phyloP scores from a whole-genome alignment of 768 basidiomycete species.

The Aureoboletus auriporus region DNA sequence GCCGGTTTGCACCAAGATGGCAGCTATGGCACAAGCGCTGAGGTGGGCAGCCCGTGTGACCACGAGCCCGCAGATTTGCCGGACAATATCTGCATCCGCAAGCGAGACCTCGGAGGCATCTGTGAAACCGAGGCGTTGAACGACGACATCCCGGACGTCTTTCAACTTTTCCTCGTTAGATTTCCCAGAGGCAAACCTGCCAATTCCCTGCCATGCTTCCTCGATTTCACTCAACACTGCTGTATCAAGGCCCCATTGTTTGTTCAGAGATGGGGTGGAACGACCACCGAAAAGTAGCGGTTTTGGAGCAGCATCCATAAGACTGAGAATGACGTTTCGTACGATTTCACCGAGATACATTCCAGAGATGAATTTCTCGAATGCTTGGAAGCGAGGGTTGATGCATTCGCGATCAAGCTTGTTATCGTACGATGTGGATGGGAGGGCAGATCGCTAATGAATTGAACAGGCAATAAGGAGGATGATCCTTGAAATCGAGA shows the following conservation, averaged over 20 bases:
- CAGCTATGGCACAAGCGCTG: slow-evolving; percentile 84
- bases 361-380: slow-evolving; percentile 97
- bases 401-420: slow-evolving; percentile 90
- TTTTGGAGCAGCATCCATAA: slow-evolving; percentile 72
- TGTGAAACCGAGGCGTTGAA: slow-evolving; percentile 56
- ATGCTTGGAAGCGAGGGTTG: slow-evolving; percentile 89
- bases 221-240: slow-evolving; percentile 87
- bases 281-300: slow-evolving; percentile 78
- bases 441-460: slow-evolving; percentile 70
- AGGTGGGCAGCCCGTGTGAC: slow-evolving; percentile 78
- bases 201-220: slow-evolving; percentile 60
- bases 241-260: slow-evolving; percentile 92
- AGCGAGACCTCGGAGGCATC: slow-evolving; percentile 48
- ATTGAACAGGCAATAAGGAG: slow-evolving; percentile 1
- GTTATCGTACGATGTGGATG: slow-evolving; percentile 87
- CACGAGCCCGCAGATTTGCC: slow-evolving; percentile 75
- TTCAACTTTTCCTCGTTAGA: slow-evolving; percentile 38
- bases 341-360: slow-evolving; percentile 98
- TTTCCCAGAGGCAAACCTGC: slow-evolving; percentile 26
- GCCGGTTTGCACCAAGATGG: slow-evolving; percentile 79
- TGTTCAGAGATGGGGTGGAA: slow-evolving; percentile 68
- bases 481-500: neutral
- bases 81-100: slow-evolving; percentile 70
- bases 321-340: slow-evolving; percentile 76
- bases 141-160: slow-evolving; percentile 56